Evolutionary conservation across 345 rosid genomes (phyloP), one percentile per base, ranked within the genome.

Genomic region (Eucalyptus regnans): DNA sequence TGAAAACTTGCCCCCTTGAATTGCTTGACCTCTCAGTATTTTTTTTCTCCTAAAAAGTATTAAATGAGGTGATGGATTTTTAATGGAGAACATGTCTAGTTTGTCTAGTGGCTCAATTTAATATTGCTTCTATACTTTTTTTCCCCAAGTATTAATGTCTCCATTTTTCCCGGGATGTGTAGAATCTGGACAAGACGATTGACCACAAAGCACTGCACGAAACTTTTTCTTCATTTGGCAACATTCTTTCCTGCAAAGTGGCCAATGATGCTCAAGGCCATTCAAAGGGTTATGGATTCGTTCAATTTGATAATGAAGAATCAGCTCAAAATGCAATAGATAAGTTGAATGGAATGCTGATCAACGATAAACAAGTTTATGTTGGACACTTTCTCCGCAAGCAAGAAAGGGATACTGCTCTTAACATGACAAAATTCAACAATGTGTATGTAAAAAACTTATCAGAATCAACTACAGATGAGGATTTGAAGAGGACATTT

Each of bases 201-300:
- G 99, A 98, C 93, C 98, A 97, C 94, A 98, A 98, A 92, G 98
- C 97, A 23, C 92, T 98, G 66, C 97, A 95, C 5, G 98, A 98
- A 12, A 98, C 99, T 6, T 96, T 97, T 92, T 96, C 99, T 31
- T 83, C 97, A 51, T 98, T 98, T 92, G 99, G 99, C 50, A 92
- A 90, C 86, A 94, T 98, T 60, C 96, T 97, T 9, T 97, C 99
- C 23, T 96, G 98, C 94, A 97, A 96, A 95, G 96, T 97, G 85
- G 96, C 98, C 80, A 95, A 93, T 83, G 98, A 97, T 76, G 60
- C 88, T 81, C 90, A 94, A 89, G 99, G 99, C 84, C 98, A 95
- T 91, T 98, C 99, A 23, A 98, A 94, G 92, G 99, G 99, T 86
- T 96, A 97, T 90, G 99, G 99, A 23, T 98, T 98, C 91, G 99